Conservation (phyloP, 2,329 filamentous ascomycete species). For the Laburnicola sp. region DNA sequence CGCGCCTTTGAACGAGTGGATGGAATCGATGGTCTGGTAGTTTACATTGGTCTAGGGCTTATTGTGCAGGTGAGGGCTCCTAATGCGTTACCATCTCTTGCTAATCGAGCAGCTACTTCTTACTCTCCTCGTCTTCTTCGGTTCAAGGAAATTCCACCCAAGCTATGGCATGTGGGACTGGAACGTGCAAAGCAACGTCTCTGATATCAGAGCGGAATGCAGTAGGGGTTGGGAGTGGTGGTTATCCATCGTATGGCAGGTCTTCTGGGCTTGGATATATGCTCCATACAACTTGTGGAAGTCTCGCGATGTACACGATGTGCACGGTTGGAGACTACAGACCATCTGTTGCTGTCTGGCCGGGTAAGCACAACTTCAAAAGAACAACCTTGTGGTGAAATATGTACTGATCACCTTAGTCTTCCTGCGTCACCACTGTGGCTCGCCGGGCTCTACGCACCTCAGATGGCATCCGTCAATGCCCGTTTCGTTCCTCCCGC, state of each 20-base stretch:
- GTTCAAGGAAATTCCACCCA: slow-evolving; percentile 39
- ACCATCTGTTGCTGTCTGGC: slow-evolving; percentile 22
- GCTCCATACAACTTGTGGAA: slow-evolving; percentile 21
- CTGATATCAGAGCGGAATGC: slow-evolving; percentile 30
- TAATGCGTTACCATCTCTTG: no score
- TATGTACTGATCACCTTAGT: slow-evolving; percentile 12
- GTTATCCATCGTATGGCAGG: slow-evolving; percentile 23
- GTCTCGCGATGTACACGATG: slow-evolving; percentile 20
- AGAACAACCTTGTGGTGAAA: background rate
- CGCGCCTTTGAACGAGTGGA: slow-evolving; percentile 30
- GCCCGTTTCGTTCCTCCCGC: slow-evolving; percentile 20
- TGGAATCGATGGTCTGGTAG: slow-evolving; percentile 30
- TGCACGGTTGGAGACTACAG: slow-evolving; percentile 23
- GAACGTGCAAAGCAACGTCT: slow-evolving; percentile 28
- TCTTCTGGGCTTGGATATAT: slow-evolving; percentile 25
- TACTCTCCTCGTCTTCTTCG: slow-evolving; percentile 37
- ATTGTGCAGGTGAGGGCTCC: slow-evolving; percentile 27
- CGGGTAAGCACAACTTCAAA: slow-evolving; percentile 9
- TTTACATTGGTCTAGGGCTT: slow-evolving; percentile 35
- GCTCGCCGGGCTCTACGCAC: slow-evolving; percentile 21
- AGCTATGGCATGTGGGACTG: slow-evolving; percentile 38
- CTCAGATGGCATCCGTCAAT: slow-evolving; percentile 19
- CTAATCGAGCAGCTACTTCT: slow-evolving; percentile 21
- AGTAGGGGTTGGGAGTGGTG: slow-evolving; percentile 32
- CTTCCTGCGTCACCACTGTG: slow-evolving; percentile 27